Evolutionary conservation across 2,329 filamentous ascomycete species (phyloP), one percentile per base, ranked within the genome.

Genomic region (Penicillium brevicompactum): DNA sequence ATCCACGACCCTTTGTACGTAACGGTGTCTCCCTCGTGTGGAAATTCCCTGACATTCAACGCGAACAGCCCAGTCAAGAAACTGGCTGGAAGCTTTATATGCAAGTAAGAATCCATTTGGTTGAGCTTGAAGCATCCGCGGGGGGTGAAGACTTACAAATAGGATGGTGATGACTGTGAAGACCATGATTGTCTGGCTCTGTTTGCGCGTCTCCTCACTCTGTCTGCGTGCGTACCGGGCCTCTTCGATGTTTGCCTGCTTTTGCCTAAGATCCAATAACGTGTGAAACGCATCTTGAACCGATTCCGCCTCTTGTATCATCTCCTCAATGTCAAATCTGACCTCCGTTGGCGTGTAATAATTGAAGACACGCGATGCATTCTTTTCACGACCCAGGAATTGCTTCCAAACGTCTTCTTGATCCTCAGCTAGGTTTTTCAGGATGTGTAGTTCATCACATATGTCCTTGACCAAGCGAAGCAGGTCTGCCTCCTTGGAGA

Each of bases 401-500:
- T 57, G 53, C 45, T 43, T 58, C 52, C 55, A 59, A 4, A 63
- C 55, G 4, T 16, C 10, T 16, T 62, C 52, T 34, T 65, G 62
- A 21, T 47, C 48, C 32, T 57, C 46, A 18, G 59, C 48, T 16
- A 65, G 38, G 9, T 30, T 46, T 27, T 60, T 64, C 16, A 66
- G 51, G 22, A 67, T 66, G 32, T 57, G 60, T 8, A 66, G 58
- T 46, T 67, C 62, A 46, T 67, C 62, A 4, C 54, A 41, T 11
- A 66, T 67, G 47, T 64, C 63, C 31, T 67, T 67, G 47, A 66
- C 58, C 34, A 63, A 57, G 3, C 52, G n/a, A 0, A 67, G 7
- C 32, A 61, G 49, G 55, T 60, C 22, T 34, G 53, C 8, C 45
- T 55, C 52, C 13, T 30, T 13, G 6, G 31, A 13, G 8, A 60